Evolutionary conservation across 768 basidiomycete genomes (phyloP).

Genomic region (Crucibulum laeve): DNA sequence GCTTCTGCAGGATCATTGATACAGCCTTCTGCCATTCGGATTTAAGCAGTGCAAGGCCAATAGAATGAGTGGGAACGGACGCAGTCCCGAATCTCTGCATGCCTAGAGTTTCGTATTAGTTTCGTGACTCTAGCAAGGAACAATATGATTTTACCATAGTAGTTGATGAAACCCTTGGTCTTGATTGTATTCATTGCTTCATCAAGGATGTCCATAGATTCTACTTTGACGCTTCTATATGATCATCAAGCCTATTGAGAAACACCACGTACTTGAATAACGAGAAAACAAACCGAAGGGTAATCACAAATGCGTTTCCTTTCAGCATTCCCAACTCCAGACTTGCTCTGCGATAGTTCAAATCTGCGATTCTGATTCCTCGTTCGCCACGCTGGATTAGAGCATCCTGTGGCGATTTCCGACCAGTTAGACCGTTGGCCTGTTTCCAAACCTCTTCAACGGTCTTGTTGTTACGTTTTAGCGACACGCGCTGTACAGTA

Average conservation of each 20-base stretch:
- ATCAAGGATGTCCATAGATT: constrained; percentile 69
- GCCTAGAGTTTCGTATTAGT: constrained; percentile 40
- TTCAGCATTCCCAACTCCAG: constrained; percentile 95
- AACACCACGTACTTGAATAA: neutral
- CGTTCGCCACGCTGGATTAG: constrained; percentile 78
- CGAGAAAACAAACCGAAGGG: constrained; percentile 61
- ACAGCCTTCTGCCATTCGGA: constrained; percentile 90
- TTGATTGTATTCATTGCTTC: constrained; percentile 75
- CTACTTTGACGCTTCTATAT: constrained; percentile 77
- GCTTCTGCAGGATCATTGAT: constrained; percentile 71
- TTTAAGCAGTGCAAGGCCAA: constrained; percentile 85
- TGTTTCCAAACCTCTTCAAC: constrained; percentile 84
- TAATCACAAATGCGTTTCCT: constrained; percentile 94
- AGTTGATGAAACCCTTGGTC: constrained; percentile 91
- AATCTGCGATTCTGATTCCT: constrained; percentile 83
- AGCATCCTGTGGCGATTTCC: constrained; percentile 53
- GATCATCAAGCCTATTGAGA: neutral
- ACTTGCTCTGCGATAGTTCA: constrained; percentile 77
- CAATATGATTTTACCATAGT: constrained; percentile 61
- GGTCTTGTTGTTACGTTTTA: constrained; percentile 72
- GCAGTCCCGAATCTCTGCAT: constrained; percentile 99
- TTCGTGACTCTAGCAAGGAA: neutral
- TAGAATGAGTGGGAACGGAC: constrained; percentile 90
- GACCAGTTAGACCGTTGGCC: constrained; percentile 61
- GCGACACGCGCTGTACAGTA: constrained; percentile 86